Evolutionary conservation across 2,329 filamentous ascomycete genomes (phyloP), one percentile per base, ranked within the genome.

Genomic region (Drechslera avenae): DNA sequence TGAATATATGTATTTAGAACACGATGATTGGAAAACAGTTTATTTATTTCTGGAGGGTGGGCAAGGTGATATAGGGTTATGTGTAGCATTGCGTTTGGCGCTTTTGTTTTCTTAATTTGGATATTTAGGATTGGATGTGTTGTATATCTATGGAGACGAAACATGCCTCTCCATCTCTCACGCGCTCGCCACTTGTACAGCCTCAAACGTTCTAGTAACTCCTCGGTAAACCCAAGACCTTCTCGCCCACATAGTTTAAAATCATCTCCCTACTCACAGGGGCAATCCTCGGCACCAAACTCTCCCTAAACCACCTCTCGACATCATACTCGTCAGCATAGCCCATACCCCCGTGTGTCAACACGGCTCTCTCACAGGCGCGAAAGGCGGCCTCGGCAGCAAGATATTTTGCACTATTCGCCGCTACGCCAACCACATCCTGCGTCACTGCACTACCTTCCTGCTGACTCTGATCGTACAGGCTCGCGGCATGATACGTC

Each of bases 181-280:
- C 7, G 6, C n/a, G 9, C 21, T 8, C 4, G 7, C 4, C 21
- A 7, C 21, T 23, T 7, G 21, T n/a, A n/a, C n/a, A n/a, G 9
- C 9, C 9, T 23, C 21, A 1, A 5, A 23, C 21, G 5, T 7
- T 8, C 16, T 17, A 89, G 58, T 90, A 91, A 63, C 86, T 90
- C 51, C 84, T 77, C 1, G 87, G 88, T 19, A 90, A 62, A 3
- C 79, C 74, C n/a, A 90, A 71, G 0, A 83, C 86, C 73, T 83
- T 88, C 68, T 90, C 87, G 2, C 81, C 79, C 10, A 90, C 81
- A 67, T 85, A 90, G 59, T 90, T 90, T 76, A 89, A 75, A 44
- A 90, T 88, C 88, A 90, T 90, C 75, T 90, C 88, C 46, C 81
- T 69, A 58, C 81, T 83, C 5, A 86, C 81, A 0, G 83, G 83